Conservation (phyloP, 2,329 filamentous ascomycete genomes). For the Aspergillus arachidicola region DNA sequence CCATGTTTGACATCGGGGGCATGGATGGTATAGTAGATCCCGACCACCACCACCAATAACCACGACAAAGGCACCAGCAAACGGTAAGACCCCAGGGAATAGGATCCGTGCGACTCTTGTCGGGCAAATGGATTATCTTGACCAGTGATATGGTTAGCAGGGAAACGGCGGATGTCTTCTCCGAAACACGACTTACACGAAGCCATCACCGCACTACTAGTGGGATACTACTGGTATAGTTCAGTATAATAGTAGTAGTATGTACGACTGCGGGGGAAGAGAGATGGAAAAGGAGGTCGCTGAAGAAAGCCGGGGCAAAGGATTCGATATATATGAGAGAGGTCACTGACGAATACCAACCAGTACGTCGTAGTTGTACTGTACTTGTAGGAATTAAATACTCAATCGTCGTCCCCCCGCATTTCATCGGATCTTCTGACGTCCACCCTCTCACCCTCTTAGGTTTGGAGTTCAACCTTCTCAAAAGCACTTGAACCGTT, state of each 20-base stretch:
- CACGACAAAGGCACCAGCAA: constrained; percentile 73
- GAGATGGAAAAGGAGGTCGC: not conserved
- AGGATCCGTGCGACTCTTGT: constrained; percentile 65
- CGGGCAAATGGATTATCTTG: constrained; percentile 70
- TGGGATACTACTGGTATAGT: too few relatives aligned
- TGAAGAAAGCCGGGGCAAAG: not conserved
- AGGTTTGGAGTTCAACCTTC: not conserved
- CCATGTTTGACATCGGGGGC: constrained; percentile 62
- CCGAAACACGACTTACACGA: constrained; percentile 14
- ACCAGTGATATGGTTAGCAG: not conserved
- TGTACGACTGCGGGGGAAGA: not conserved
- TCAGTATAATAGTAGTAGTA: too few relatives aligned
- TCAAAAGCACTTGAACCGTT: not conserved
- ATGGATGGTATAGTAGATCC: constrained; percentile 73
- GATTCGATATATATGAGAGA: not conserved
- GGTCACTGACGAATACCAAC: too few relatives aligned
- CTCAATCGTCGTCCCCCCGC: not conserved
- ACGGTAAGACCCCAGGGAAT: constrained; percentile 72
- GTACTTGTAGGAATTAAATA: too few relatives aligned
- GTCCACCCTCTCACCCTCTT: not conserved
- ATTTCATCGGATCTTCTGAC: constrained; percentile 21
- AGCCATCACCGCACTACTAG: not conserved
- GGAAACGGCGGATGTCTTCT: not conserved
- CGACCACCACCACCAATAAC: constrained; percentile 70
- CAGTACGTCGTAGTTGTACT: too few relatives aligned